A percentile compares a stretch with the other conserved stretches of the same genome.
phyloP scores from a whole-genome alignment of 768 basidiomycete genomes.

The Cantharellus cinnabarinus region DNA sequence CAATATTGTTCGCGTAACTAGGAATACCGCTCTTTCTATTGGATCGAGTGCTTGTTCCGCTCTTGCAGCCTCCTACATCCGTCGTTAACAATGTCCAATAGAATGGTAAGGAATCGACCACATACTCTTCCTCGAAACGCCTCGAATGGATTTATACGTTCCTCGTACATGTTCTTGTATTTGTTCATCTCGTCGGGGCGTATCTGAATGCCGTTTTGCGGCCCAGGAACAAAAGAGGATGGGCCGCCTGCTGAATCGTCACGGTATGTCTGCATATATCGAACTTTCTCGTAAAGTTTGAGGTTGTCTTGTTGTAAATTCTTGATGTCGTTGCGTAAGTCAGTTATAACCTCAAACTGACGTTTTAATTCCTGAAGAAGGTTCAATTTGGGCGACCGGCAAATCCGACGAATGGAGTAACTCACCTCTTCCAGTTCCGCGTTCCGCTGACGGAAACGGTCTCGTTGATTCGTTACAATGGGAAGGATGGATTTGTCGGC shows the following conservation, averaged over 20 bases:
- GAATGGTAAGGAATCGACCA: constrained; percentile 8
- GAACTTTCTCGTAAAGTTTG: constrained; percentile 95
- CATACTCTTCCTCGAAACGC: constrained; percentile 86
- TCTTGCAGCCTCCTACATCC: constrained; percentile 68
- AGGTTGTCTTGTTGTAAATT: constrained; percentile 86
- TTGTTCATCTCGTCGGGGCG: constrained; percentile 58
- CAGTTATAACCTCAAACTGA: constrained; percentile 86
- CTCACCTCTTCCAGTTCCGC: constrained; percentile 85
- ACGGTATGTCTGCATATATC: constrained; percentile 94
- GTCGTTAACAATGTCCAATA: background rate
- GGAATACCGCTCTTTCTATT: constrained; percentile 70
- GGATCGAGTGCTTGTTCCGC: constrained; percentile 85
- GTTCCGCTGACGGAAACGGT: constrained; percentile 93
- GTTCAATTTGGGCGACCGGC: background rate
- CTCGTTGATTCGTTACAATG: constrained; percentile 91
- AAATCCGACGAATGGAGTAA: constrained; percentile 3
- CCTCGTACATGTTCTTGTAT: constrained; percentile 83
- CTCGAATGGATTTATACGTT: constrained; percentile 96
- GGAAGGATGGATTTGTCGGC: constrained; percentile 93
- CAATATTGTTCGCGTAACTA: constrained; percentile 66
- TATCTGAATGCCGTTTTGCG: constrained; percentile 7
- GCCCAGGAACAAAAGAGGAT: constrained; percentile 6
- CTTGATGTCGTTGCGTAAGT: constrained; percentile 82
- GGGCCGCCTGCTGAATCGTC: constrained; percentile 31
- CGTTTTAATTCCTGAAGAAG: constrained; percentile 63